Evolutionary conservation across 75 land plant species (phyloP).

Genomic region (Azolla pinnata): DNA sequence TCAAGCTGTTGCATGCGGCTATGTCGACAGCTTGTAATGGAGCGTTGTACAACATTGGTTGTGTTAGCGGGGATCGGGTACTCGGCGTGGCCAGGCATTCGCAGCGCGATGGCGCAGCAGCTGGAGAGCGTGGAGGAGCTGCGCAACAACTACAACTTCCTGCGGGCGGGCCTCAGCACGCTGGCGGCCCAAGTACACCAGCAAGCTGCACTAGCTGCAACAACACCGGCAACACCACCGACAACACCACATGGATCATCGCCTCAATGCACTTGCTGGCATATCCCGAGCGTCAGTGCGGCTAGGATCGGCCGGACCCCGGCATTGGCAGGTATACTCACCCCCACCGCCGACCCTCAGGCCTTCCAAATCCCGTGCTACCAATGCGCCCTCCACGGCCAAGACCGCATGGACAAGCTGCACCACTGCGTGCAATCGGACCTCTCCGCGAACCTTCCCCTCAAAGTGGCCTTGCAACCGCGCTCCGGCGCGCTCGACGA

Average conservation of each 20-base stretch:
- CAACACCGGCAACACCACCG: background rate
- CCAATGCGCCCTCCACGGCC: background rate
- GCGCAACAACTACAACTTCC: background rate
- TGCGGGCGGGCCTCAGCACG: background rate
- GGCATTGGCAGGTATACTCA: background rate
- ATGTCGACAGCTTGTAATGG: too few species aligned
- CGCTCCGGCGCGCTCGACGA: background rate
- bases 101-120: too few species aligned
- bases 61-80: too few species aligned
- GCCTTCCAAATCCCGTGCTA: background rate
- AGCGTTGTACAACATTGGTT: too few species aligned
- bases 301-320: background rate
- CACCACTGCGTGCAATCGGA: background rate
- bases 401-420: background rate
- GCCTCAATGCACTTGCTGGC: slow-evolving; percentile 1
- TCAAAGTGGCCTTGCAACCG: background rate
- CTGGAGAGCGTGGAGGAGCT: background rate
- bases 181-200: background rate
- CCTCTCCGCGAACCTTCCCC: background rate
- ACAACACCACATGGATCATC: background rate
- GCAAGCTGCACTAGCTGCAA: background rate
- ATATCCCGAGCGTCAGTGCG: background rate
- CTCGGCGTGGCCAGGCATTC: too few species aligned
- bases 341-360: background rate
- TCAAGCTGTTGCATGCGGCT: too few species aligned